A percentile compares a stretch with the other conserved stretches of the same genome.
Conservation (phyloP, 2,329 filamentous ascomycete genomes). For the Colletotrichum sp. region DNA sequence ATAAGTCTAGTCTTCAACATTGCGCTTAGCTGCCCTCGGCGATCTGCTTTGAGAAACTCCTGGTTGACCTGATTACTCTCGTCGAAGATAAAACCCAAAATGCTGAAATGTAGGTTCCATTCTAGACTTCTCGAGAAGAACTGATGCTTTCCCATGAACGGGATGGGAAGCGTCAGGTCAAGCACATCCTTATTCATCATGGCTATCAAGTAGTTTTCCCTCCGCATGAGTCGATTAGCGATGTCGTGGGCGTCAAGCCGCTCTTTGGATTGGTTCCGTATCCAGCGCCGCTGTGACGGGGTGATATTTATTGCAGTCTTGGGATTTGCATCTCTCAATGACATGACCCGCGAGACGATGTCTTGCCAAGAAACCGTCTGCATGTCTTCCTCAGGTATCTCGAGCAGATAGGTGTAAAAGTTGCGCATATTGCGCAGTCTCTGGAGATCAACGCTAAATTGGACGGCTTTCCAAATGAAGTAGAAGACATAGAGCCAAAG, state of each 20-base stretch:
- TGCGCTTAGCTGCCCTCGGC: conserved; percentile 78
- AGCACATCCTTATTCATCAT: conserved; percentile 97
- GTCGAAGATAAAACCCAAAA: conserved; percentile 95
- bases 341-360: conserved; percentile 84
- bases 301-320: conserved; percentile 69
- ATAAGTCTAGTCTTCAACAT: conserved; percentile 79
- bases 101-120: conserved; percentile 89
- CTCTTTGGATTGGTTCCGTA: conserved; percentile 89
- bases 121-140: conserved; percentile 89
- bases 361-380: conserved; percentile 96
- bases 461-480: conserved; percentile 81
- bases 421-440: conserved; percentile 80
- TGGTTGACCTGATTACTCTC: conserved; percentile 85
- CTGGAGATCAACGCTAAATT: conserved; percentile 75
- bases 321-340: conserved; percentile 84
- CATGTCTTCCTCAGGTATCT: conserved; percentile 83
- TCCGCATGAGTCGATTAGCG: conserved; percentile 93
- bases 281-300: conserved; percentile 56
- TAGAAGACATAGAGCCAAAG: conserved; percentile 88
- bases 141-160: conserved; percentile 79
- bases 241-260: conserved; percentile 96
- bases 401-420: conserved; percentile 83
- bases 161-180: conserved; percentile 84
- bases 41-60: conserved; percentile 83
- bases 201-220: conserved; percentile 96